Percentiles rank a stretch among this genome's conserved stretches.
Evolutionary conservation across 345 rosid genomes (phyloP).

Genomic region (Limnanthes douglasii): DNA sequence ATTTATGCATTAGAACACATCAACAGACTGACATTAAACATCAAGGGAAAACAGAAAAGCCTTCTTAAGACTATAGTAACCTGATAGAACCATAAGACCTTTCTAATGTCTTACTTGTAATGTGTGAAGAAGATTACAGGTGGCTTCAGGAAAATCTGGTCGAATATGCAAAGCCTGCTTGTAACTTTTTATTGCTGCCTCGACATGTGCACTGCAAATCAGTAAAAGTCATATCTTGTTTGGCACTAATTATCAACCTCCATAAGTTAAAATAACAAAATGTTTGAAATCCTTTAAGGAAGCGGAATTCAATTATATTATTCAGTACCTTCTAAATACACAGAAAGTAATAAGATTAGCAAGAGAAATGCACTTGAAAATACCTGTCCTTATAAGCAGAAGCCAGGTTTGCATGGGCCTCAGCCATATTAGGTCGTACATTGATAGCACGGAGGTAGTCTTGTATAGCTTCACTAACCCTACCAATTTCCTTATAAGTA

Average conservation of each 20-base stretch:
- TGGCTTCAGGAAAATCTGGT: conserved; percentile 95
- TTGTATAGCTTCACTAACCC: conserved; percentile 92
- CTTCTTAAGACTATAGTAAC: neutral
- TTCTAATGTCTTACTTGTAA: conserved; percentile 47
- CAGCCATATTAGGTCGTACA: conserved; percentile 87
- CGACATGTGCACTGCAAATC: conserved; percentile 67
- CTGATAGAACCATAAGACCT: no score
- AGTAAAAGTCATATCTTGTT: conserved; percentile 7
- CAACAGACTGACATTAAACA: no score
- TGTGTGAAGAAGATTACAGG: conserved; percentile 93
- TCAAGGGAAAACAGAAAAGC: conserved; percentile 5
- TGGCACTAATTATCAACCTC: no score
- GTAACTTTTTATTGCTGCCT: conserved; percentile 88
- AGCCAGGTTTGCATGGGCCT: conserved; percentile 99
- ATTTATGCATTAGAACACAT: no score
- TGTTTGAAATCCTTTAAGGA: no score
- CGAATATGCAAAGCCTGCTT: conserved; percentile 74
- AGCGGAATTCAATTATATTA: no score
- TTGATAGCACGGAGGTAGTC: conserved; percentile 77
- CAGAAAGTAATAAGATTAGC: no score
- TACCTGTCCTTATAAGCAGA: conserved; percentile 99
- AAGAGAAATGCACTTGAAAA: no score
- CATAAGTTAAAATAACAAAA: no score
- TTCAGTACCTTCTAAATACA: no score
- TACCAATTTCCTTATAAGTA: conserved; percentile 91